Evolutionary conservation across 2,329 filamentous ascomycete species (phyloP).

Genomic region (Sporothrix curviconia): DNA sequence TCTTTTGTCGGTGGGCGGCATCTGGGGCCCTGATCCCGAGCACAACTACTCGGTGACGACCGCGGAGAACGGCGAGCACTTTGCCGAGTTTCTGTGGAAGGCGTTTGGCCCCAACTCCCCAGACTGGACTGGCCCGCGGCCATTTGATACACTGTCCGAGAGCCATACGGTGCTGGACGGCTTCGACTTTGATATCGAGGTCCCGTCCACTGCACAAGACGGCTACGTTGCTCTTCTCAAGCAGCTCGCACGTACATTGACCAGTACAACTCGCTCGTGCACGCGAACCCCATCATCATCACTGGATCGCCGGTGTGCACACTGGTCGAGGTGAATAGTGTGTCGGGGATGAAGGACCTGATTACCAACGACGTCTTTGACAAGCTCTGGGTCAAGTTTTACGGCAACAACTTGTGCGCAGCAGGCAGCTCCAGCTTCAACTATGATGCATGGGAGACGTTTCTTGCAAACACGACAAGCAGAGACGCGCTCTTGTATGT

Average conservation of each 20-base stretch:
- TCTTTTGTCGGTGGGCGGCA: background rate
- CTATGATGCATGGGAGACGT: constrained; percentile 4
- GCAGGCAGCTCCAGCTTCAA: background rate
- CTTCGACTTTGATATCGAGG: constrained; percentile 12
- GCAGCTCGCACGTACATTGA: background rate
- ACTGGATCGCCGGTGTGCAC: constrained; percentile 8
- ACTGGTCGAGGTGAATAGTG: background rate
- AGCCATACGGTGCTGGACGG: constrained; percentile 3
- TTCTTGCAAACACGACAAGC: background rate
- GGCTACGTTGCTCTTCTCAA: constrained; percentile 7
- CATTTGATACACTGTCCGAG: background rate
- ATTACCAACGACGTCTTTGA: background rate
- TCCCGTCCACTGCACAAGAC: background rate
- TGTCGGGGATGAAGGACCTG: constrained; percentile 2
- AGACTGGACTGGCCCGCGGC: constrained; percentile 2
- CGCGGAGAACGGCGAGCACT: constrained; percentile 5
- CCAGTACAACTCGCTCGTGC: background rate
- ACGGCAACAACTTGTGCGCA: constrained; percentile 4
- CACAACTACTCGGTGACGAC: constrained; percentile 9
- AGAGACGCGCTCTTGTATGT: background rate
- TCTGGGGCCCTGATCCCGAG: background rate
- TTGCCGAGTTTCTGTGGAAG: constrained; percentile 11
- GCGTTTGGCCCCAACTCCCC: background rate
- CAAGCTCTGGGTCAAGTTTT: constrained; percentile 7
- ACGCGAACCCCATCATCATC: background rate